Base-by-base conservation (phyloP, 495 filamentous ascomycete genomes). In the Talaromyces thailandensis region DNA sequence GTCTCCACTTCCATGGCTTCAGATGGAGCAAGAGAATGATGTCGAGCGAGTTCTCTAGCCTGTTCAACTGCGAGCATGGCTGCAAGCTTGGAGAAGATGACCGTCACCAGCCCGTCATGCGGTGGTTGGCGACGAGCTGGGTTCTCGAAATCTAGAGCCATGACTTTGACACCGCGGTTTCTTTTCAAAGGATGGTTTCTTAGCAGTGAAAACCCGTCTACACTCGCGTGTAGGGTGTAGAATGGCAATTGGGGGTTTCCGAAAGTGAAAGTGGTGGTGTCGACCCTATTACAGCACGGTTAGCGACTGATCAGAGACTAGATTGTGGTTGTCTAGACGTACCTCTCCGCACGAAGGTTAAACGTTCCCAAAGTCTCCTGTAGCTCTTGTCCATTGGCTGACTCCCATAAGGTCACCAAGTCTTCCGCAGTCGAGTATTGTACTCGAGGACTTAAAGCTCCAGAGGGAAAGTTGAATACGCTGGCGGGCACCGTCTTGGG, bases 61-160 rank as follows among this genome's bases (percentile, higher is more conserved):
- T 84, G 78, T 21, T 91, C 88, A 37, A 89, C 78, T 3, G 86
- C 88, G 50, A 90, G 82, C 66, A 88, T 85, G 3, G 87, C 82
- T 1, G 90, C 89, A 14, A 85, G 79, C 24, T 81, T 77, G 0
- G 90, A 88, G 71, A 88, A 90, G 31, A 93, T 80, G n/a, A 85
- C 79, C 0, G 87, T 84, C n/a, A 92, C 79, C 3, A 91, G 80
- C 7, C 87, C 88, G 68, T 89, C 84, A 63, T 86, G 79, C 16
- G 83, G 85, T 12, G 79, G 81, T 7, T 85, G 76, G 4, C 82
- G 80, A 4, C 84, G 81, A 12, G 71, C 70, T 2, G 76, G 76
- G 32, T 83, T 81, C 66, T 88, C 86, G 9, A 91, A 75, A 0
- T 76, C 81, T 4, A 88, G 81, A 61, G 70, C 75, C 64, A 90